Evolutionary conservation across 2,329 filamentous ascomycete species (phyloP).

Genomic region (Colletotrichum gloeosporioides): DNA sequence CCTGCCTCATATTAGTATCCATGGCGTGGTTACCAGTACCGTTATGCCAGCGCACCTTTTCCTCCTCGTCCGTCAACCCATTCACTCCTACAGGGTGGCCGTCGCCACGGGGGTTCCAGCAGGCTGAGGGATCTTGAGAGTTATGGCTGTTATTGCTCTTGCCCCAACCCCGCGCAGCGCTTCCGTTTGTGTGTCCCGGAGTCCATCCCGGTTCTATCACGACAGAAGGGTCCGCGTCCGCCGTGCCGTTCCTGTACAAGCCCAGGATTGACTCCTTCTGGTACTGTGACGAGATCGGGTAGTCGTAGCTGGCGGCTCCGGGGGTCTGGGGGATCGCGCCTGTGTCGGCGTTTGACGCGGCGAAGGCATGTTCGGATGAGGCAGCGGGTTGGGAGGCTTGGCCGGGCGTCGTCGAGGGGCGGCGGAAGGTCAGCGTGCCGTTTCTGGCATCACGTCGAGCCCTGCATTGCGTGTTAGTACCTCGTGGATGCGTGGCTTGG

Average conservation of each 20-base stretch:
- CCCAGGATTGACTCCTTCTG: conserved; percentile 80
- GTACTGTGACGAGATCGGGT: conserved; percentile 65
- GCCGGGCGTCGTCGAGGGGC: conserved; percentile 63
- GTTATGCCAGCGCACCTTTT: conserved; percentile 50
- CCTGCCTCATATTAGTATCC: conserved; percentile 49
- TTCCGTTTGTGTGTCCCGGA: conserved; percentile 72
- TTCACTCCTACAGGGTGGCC: conserved; percentile 74
- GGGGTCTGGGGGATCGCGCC: conserved; percentile 44
- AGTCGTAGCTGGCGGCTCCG: conserved; percentile 24
- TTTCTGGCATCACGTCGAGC: conserved; percentile 65
- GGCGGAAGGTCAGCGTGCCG: conserved; percentile 69
- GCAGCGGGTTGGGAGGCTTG: conserved; percentile 43
- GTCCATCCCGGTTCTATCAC: conserved; percentile 82
- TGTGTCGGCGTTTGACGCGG: conserved; percentile 27
- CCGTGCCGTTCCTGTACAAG: conserved; percentile 61
- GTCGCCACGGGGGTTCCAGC: conserved; percentile 81
- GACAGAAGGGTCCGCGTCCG: conserved; percentile 59
- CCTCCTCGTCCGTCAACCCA: conserved; percentile 70
- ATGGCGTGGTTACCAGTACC: neutral
- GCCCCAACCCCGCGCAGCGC: conserved; percentile 72
- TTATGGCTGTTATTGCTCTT: conserved; percentile 76
- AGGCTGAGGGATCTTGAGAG: conserved; percentile 85
- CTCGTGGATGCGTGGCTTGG: neutral
- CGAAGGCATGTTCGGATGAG: conserved; percentile 40
- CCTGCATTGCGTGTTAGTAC: conserved; percentile 42